A percentile compares a stretch with the other conserved stretches of the same genome.
Conservation (phyloP, 164 flowering plant genomes). For the Aristolochia contorta region DNA sequence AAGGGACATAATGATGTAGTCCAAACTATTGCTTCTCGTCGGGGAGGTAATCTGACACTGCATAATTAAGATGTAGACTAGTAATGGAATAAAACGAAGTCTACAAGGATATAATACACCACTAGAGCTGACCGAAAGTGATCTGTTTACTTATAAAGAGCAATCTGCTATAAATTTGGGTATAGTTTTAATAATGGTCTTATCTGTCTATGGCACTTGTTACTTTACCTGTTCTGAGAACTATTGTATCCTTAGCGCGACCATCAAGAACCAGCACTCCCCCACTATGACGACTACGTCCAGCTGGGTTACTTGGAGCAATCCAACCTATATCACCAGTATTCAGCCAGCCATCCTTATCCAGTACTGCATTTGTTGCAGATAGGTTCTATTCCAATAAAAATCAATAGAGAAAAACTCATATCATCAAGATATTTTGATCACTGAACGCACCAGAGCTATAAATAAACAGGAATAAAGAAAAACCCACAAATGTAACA, state of each 20-base stretch:
- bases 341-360: slow-evolving; percentile 70
- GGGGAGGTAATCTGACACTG: background rate
- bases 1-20: no score
- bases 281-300: slow-evolving; percentile 70
- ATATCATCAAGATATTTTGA: no score
- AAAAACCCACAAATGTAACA: no score
- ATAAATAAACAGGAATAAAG: no score
- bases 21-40: background rate
- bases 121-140: no score
- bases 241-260: slow-evolving; percentile 96
- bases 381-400: slow-evolving; percentile 42
- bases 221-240: slow-evolving; percentile 69
- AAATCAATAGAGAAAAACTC: background rate
- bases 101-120: no score
- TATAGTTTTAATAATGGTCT: background rate
- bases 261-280: slow-evolving; percentile 91
- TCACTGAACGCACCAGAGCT: no score
- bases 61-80: background rate
- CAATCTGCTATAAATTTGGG: background rate
- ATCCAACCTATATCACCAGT: slow-evolving; percentile 97
- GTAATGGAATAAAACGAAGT: no score
- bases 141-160: background rate
- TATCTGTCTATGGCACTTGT: background rate
- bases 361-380: slow-evolving; percentile 61
- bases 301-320: slow-evolving; percentile 63